Evolutionary conservation across 2,329 filamentous ascomycete species (phyloP).

Genomic region (Biscogniauxia marginata): DNA sequence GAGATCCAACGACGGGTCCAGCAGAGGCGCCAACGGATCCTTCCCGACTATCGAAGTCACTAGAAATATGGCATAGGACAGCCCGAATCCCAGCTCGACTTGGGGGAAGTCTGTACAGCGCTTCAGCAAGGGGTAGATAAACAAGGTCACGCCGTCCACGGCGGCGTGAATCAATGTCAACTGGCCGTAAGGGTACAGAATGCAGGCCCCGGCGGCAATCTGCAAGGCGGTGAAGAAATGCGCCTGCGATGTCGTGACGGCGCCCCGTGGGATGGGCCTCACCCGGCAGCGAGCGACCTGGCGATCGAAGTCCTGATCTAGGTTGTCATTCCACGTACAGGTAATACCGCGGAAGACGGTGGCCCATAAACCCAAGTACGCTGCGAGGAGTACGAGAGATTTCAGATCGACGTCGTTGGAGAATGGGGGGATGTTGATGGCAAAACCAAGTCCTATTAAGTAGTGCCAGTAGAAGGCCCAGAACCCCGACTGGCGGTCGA

Average conservation of each 20-base stretch:
- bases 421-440: slow-evolving; percentile 1
- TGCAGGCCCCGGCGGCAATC: slow-evolving; percentile 22
- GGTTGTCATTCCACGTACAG: slow-evolving; percentile 55
- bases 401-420: not conserved
- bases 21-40: slow-evolving; percentile 46
- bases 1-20: not conserved
- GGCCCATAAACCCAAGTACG: slow-evolving; percentile 21
- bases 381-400: not conserved
- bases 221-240: slow-evolving; percentile 43
- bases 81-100: slow-evolving; percentile 45
- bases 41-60: slow-evolving; percentile 26
- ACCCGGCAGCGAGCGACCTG: slow-evolving; percentile 48
- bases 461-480: slow-evolving; percentile 54
- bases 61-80: slow-evolving; percentile 49
- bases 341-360: slow-evolving; percentile 49
- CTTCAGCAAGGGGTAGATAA: slow-evolving; percentile 49
- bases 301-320: slow-evolving; percentile 53
- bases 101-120: slow-evolving; percentile 52
- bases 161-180: not conserved
- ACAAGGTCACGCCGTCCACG: slow-evolving; percentile 33
- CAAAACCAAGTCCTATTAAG: slow-evolving; percentile 35
- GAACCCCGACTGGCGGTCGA: slow-evolving; percentile 49
- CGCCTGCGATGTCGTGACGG: slow-evolving; percentile 32
- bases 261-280: slow-evolving; percentile 48
- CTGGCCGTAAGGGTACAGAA: slow-evolving; percentile 31